These are phyloP conservation scores for Prinsepia uniflora DNA, from an alignment of 306 rosid species.

Conservation along the genomic window DNA sequence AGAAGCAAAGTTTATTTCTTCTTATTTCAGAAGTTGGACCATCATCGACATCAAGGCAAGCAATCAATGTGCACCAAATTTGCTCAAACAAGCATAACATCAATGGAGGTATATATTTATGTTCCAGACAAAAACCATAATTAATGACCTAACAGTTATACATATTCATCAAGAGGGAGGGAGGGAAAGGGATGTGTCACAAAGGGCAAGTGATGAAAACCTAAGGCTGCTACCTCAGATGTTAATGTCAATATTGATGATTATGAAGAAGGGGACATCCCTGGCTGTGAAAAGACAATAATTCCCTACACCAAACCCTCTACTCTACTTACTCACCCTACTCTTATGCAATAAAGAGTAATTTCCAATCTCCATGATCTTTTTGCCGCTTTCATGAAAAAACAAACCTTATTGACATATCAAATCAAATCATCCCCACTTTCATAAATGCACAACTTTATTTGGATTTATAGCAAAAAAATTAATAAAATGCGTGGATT, in stretches of 20 bases:
- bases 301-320: conserved; percentile 40
- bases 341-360: conserved; percentile 34
- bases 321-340: conserved; percentile 29
- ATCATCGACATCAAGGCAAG: background rate
- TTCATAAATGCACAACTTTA: conserved; percentile 36
- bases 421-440: conserved; percentile 33
- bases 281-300: conserved; percentile 40
- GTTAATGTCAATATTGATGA: conserved; percentile 31
- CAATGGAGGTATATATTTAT: background rate
- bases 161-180: background rate
- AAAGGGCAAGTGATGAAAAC: too few relatives aligned
- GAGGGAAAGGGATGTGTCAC: conserved; percentile 13
- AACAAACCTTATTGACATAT: conserved; percentile 1
- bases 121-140: background rate
- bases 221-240: too few relatives aligned
- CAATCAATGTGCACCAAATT: conserved; percentile 13
- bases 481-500: background rate
- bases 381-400: conserved; percentile 34
- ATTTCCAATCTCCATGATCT: conserved; percentile 33
- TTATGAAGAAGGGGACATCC: conserved; percentile 28
- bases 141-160: background rate
- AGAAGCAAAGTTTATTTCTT: background rate
- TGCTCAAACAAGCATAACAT: conserved; percentile 13
- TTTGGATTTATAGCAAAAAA: background rate
- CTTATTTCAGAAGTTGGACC: conserved; percentile 4